Evolutionary conservation across 1,284 basidiomycete genomes (phyloP).

Genomic region (Neotropicomus parvogracilis): DNA sequence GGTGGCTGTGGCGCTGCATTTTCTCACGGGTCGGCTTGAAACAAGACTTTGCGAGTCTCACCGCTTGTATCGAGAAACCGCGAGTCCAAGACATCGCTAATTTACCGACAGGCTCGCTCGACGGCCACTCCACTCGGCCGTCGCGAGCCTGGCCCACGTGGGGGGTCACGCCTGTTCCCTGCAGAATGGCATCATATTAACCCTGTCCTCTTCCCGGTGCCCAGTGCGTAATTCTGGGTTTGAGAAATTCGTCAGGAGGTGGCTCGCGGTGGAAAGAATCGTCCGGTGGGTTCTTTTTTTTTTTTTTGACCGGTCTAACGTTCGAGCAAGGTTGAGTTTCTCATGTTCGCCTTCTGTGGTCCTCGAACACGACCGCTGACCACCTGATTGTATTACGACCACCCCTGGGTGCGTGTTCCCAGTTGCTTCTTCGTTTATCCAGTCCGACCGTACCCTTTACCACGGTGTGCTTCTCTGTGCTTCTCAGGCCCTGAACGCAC

Average conservation of each 20-base stretch:
- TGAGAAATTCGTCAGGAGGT: not conserved
- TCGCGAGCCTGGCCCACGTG: no score
- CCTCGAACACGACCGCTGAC: not conserved
- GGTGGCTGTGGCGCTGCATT: conserved; percentile 6
- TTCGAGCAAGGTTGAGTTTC: conserved; percentile 17
- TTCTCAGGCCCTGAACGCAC: conserved; percentile 11
- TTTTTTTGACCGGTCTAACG: conserved; percentile 2
- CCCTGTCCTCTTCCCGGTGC: no score
- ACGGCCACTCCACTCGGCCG: no score
- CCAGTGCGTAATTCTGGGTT: not conserved
- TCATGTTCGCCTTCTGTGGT: conserved; percentile 2
- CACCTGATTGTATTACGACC: conserved; percentile 5
- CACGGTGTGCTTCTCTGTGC: conserved; percentile 22
- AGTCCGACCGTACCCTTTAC: conserved; percentile 6
- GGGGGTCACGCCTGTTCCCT: no score
- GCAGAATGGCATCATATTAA: conserved; percentile 3
- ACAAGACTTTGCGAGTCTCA: no score
- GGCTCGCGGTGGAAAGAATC: not conserved
- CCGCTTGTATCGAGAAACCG: no score
- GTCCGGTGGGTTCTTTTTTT: no score
- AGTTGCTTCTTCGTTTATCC: not conserved
- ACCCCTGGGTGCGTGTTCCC: not conserved
- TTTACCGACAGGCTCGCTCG: no score
- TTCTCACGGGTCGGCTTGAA: not conserved
- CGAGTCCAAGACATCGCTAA: no score